Evolutionary conservation across 441 rosid species (phyloP), one percentile per base, ranked within the genome.

Genomic region (Kokia cookei): DNA sequence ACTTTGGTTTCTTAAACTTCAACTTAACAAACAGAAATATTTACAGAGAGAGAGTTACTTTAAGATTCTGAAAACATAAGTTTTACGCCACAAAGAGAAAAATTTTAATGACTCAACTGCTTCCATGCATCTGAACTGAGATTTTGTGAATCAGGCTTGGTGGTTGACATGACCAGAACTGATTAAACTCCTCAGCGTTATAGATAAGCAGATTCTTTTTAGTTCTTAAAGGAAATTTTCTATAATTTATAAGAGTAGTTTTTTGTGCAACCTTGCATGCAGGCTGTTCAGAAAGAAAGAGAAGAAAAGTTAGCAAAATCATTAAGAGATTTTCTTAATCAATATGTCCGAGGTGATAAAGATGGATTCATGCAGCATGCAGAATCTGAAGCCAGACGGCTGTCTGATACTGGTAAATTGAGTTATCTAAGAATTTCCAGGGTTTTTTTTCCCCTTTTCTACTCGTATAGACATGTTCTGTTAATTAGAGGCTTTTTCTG

Each of bases 231-330:
- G 35, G 26, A 40, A 9, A 15, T 32, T 53, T 26, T 53, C 3
- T 22, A 29, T 3, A 2, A 60, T 55, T 6, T 19, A 26, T 47
- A 8, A 15, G 10, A 47, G 26, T n/a, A n/a, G 35, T 47, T 19
- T 14, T 75, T 76, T 76, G 12, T 42, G 27, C 27, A 42, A 51
- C 43, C 24, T 66, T 48, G 5, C 24, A 45, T 65, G 74, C 76
- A 91, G 98, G 91, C 80, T 74, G 89, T 91, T 76, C 98, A 94
- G 71, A 91, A 79, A 76, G 98, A 92, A 82, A 89, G 98, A 83
- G 97, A 94, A 82, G 97, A 94, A 65, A 90, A 90, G 81, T 90
- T 94, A 11, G 95, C 97, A 13, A 82, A 84, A 75, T 80, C 75
- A 29, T 86, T 94, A 45, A 88, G 72, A 84, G 89, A 86, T 75